Percentiles rank a stretch among this genome's conserved stretches.
These are phyloP conservation scores for Neurospora discreta DNA, from an alignment of 495 filamentous ascomycete species.

Conservation along the genomic window DNA sequence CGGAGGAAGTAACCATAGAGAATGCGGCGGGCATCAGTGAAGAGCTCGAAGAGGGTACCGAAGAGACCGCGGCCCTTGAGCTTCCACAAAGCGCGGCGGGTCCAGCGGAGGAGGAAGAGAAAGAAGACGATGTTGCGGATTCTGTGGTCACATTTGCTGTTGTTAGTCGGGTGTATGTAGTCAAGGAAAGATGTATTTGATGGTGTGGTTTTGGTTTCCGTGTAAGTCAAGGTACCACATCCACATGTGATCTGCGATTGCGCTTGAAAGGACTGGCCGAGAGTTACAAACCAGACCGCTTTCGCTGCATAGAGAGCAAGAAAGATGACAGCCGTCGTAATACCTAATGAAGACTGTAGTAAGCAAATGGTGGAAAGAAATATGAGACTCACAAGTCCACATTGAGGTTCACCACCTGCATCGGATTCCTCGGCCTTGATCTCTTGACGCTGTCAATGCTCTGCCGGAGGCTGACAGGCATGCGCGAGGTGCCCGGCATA, in stretches of 20 bases:
- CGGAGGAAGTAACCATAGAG: constrained; percentile 80
- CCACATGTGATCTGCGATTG: neutral
- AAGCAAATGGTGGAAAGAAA: neutral
- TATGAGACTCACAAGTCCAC: constrained; percentile 46
- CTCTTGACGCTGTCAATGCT: constrained; percentile 46
- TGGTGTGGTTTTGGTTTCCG: neutral
- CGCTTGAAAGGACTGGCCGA: neutral
- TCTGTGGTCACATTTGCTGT: constrained; percentile 29
- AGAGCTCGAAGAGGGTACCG: constrained; percentile 64
- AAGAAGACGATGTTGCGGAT: constrained; percentile 82
- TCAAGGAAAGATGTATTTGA: neutral
- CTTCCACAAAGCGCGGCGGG: constrained; percentile 67
- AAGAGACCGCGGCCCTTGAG: constrained; percentile 81
- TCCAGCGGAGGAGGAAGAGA: constrained; percentile 80
- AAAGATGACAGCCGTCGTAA: neutral
- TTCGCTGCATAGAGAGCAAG: neutral
- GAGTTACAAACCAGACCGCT: neutral
- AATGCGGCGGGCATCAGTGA: constrained; percentile 54
- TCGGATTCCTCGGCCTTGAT: constrained; percentile 41
- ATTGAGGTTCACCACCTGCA: constrained; percentile 63
- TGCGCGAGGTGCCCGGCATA: constrained; percentile 54
- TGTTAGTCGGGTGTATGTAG: constrained; percentile 5
- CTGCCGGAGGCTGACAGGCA: constrained; percentile 55
- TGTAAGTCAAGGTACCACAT: neutral
- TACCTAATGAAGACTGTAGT: neutral